Percentiles rank a stretch among this genome's conserved stretches.
Evolutionary conservation across 2,329 filamentous ascomycete genomes (phyloP).

Genomic region (Aspergillus versicolor): DNA sequence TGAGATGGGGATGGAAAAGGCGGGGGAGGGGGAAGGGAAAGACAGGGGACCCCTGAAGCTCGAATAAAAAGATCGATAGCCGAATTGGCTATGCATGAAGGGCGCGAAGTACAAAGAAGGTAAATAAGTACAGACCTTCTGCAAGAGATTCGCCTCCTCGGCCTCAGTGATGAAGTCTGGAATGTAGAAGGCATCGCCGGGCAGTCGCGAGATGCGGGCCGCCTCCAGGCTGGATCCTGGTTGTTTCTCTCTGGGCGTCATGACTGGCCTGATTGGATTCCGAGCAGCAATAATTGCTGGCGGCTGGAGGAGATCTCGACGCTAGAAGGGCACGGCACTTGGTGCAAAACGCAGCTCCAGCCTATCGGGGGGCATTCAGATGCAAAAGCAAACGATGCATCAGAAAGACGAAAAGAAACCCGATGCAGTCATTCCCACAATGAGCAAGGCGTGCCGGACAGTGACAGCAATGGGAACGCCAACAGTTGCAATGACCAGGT

Average conservation of each 20-base stretch:
- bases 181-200: constrained; percentile 71
- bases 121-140: constrained; percentile 57
- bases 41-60: background rate
- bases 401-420: background rate
- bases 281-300: background rate
- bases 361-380: background rate
- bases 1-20: background rate
- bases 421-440: constrained; percentile 9
- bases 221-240: constrained; percentile 23
- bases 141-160: constrained; percentile 70
- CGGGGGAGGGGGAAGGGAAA: background rate
- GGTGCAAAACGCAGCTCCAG: background rate
- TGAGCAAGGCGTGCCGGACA: background rate
- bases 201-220: constrained; percentile 32
- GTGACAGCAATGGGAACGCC: background rate
- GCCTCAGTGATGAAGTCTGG: constrained; percentile 75
- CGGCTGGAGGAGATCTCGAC: background rate
- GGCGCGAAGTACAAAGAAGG: too few species aligned
- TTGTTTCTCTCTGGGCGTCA: background rate
- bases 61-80: background rate
- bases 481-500: background rate
- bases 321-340: background rate
- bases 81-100: background rate
- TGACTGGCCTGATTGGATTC: background rate
- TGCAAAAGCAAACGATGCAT: background rate